These are phyloP conservation scores for Hemisphaericaspora xylofermentans DNA, from an alignment of 1,139 yeast genomes.

Conservation along the genomic window DNA sequence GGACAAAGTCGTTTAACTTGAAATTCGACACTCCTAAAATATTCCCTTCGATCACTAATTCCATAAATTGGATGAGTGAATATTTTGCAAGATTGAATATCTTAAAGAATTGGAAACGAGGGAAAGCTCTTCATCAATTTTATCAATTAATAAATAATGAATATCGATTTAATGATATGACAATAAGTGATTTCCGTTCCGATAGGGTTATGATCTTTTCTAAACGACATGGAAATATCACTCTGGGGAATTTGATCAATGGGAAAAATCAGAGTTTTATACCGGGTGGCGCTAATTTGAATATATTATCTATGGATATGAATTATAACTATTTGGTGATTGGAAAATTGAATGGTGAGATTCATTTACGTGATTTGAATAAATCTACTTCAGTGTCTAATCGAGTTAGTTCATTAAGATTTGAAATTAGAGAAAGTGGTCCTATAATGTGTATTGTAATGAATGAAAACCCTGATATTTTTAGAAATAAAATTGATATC, in stretches of 20 bases:
- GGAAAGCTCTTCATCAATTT: slow-evolving; percentile 29
- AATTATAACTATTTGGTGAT: slow-evolving; percentile 37
- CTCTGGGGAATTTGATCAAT: slow-evolving; percentile 37
- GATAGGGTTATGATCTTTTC: slow-evolving; percentile 40
- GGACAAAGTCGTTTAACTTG: slow-evolving; percentile 56
- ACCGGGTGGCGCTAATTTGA: slow-evolving; percentile 31
- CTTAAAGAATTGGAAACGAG: slow-evolving; percentile 54
- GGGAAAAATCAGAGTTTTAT: slow-evolving; percentile 44
- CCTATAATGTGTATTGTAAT: slow-evolving; percentile 24
- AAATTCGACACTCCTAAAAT: slow-evolving; percentile 39
- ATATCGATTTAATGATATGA: slow-evolving; percentile 27
- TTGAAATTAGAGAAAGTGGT: slow-evolving; percentile 14
- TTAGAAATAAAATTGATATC: slow-evolving; percentile 26
- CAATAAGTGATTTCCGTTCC: slow-evolving; percentile 33
- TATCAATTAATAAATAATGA: slow-evolving; percentile 32
- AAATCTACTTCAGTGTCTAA: slow-evolving; percentile 34
- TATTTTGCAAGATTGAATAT: slow-evolving; percentile 46
- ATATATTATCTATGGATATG: slow-evolving; percentile 23
- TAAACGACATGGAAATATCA: slow-evolving; percentile 33
- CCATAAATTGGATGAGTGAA: slow-evolving; percentile 56
- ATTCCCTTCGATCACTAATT: slow-evolving; percentile 59
- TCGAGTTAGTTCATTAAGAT: slow-evolving; percentile 22
- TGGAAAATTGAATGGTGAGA: slow-evolving; percentile 30
- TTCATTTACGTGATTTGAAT: slow-evolving; percentile 32
- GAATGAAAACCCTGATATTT: slow-evolving; percentile 25